phyloP scores from a whole-genome alignment of 2,329 filamentous ascomycete species.

The Sporothrix humicola region DNA sequence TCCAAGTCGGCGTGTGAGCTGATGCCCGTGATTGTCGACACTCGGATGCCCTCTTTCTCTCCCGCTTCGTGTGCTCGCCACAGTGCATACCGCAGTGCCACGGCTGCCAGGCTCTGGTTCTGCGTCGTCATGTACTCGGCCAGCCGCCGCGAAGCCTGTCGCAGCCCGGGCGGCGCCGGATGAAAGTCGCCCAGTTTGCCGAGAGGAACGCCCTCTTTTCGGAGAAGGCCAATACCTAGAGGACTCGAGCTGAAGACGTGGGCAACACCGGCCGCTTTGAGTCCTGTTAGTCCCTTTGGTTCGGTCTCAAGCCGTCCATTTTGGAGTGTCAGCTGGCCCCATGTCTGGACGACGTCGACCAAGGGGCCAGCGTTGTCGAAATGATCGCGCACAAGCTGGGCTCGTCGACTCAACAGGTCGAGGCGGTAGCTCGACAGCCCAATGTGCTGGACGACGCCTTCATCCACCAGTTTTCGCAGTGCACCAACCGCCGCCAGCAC shows the following conservation, averaged over 20 bases:
- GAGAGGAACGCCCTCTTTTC: constrained; percentile 22
- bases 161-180: constrained; percentile 22
- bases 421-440: constrained; percentile 31
- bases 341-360: constrained; percentile 29
- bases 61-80: constrained; percentile 26
- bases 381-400: constrained; percentile 2
- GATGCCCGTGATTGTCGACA: constrained; percentile 30
- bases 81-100: constrained; percentile 28
- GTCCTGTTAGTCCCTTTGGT: not conserved
- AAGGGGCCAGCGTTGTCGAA: not conserved
- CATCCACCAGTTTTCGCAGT: not conserved
- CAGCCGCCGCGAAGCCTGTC: not conserved
- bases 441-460: constrained; percentile 8
- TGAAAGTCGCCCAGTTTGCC: constrained; percentile 30
- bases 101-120: constrained; percentile 22
- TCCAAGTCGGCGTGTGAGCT: constrained; percentile 1
- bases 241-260: constrained; percentile 31
- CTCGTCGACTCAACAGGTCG: constrained; percentile 20
- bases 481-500: constrained; percentile 22
- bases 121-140: constrained; percentile 22
- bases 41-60: not conserved
- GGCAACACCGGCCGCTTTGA: constrained; percentile 21
- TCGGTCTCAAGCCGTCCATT: constrained; percentile 14
- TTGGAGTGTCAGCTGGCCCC: constrained; percentile 31
- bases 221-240: constrained; percentile 24